Evolutionary conservation across 352 stramenopile genomes (phyloP).

Genomic region (Phytophthora tubulina): DNA sequence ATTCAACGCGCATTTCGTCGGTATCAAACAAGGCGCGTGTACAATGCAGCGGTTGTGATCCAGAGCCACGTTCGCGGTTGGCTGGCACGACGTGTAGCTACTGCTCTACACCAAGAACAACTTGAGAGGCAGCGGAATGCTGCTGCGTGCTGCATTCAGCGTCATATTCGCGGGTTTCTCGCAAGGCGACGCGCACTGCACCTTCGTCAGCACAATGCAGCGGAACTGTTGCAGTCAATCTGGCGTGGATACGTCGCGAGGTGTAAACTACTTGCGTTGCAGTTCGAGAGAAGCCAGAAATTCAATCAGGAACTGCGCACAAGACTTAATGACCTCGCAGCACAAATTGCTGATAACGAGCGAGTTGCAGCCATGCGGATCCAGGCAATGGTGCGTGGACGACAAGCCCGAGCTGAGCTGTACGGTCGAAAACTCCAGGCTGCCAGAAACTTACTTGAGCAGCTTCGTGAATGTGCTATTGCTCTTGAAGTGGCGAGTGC

Average conservation of each 20-base stretch:
- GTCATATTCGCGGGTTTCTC: conserved; percentile 44
- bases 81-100: conserved; percentile 24
- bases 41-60: conserved; percentile 50
- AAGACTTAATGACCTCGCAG: conserved; percentile 13
- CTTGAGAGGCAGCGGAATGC: conserved; percentile 21
- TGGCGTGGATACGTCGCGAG: conserved; percentile 46
- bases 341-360: conserved; percentile 31
- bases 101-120: conserved; percentile 22
- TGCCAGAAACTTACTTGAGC: conserved; percentile 25
- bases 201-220: conserved; percentile 20
- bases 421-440: conserved; percentile 26
- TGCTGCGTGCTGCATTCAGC: conserved; percentile 54
- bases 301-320: conserved; percentile 24
- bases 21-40: conserved; percentile 23
- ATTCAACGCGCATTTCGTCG: conserved; percentile 55
- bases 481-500: conserved; percentile 41
- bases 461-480: conserved; percentile 7
- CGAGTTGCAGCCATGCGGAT: conserved; percentile 43
- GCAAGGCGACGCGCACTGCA: conserved; percentile 29
- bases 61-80: conserved; percentile 49
- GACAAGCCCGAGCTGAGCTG: conserved; percentile 31
- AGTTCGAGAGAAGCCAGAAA: conserved; percentile 18
- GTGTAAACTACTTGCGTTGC: conserved; percentile 18
- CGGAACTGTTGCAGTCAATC: conserved; percentile 41
- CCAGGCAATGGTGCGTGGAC: conserved; percentile 41